Evolutionary conservation across 768 basidiomycete species (phyloP).

Genomic region (Boletus subcaerulescens): DNA sequence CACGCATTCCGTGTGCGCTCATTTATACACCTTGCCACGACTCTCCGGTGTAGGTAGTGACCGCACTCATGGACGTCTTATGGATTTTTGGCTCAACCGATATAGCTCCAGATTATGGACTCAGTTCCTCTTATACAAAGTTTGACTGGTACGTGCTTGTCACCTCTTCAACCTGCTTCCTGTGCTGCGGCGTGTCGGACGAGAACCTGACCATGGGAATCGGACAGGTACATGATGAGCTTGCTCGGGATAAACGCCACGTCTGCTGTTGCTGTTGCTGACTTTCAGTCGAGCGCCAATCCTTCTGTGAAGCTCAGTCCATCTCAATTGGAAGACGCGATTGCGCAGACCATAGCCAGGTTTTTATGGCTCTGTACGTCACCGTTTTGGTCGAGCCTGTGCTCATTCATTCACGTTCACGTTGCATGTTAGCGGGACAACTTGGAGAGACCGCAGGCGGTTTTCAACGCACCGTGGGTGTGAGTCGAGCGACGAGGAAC

Average conservation of each 20-base stretch:
- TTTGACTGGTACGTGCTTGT: not conserved
- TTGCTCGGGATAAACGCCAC: not conserved
- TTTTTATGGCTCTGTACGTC: not conserved
- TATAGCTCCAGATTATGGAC: not conserved
- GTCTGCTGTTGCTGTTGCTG: not conserved
- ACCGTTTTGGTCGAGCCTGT: not conserved
- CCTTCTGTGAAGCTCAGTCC: not conserved
- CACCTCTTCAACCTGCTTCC: not conserved
- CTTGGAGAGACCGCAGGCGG: not conserved
- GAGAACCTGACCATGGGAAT: not conserved
- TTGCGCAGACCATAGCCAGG: not conserved
- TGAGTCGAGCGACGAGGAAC: not conserved
- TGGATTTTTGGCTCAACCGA: no score
- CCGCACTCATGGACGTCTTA: not conserved
- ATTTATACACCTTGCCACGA: not conserved
- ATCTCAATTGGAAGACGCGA: not conserved
- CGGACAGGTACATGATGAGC: not conserved
- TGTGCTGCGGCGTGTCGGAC: not conserved
- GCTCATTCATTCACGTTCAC: not conserved
- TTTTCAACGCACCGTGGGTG: not conserved
- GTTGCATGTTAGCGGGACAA: not conserved
- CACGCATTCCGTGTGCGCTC: not conserved
- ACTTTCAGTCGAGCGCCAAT: not conserved
- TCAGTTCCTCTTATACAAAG: not conserved
- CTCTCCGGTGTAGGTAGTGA: not conserved